These are phyloP conservation scores for Poa pratensis DNA, from an alignment of 176 grass and related monocot genomes.

Conservation along the genomic window DNA sequence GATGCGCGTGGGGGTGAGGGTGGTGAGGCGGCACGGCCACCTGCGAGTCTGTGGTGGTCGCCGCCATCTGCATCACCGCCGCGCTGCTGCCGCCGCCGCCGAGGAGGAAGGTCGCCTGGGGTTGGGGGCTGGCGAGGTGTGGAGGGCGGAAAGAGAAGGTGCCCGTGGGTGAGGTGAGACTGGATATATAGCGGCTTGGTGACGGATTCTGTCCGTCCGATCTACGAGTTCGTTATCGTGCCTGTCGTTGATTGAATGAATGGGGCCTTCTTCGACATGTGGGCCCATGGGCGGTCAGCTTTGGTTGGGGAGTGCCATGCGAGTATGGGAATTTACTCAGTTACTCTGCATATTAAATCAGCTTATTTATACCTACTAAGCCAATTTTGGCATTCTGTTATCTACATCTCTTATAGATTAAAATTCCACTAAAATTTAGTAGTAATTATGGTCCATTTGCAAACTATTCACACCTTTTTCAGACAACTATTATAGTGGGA, in stretches of 20 bases:
- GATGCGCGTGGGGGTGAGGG: slow-evolving; percentile 23
- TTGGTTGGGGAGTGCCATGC: neutral
- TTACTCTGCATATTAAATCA: no score
- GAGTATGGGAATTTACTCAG: neutral
- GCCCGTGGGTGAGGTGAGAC: slow-evolving; percentile 41
- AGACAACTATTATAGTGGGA: no score
- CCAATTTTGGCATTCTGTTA: no score
- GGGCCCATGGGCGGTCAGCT: neutral
- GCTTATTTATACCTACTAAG: no score
- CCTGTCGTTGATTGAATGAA: slow-evolving; percentile 28
- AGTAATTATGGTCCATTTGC: no score
- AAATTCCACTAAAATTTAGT: no score
- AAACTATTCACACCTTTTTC: no score
- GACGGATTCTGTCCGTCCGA: slow-evolving; percentile 44
- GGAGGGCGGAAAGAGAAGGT: slow-evolving; percentile 58
- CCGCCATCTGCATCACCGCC: slow-evolving; percentile 59
- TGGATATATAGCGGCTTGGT: slow-evolving; percentile 24
- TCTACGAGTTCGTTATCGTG: slow-evolving; percentile 17
- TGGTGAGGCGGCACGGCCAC: slow-evolving; percentile 45
- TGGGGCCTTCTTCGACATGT: neutral
- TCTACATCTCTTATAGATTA: no score
- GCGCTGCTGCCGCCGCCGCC: slow-evolving; percentile 52
- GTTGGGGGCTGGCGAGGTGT: slow-evolving; percentile 41
- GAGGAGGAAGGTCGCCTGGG: slow-evolving; percentile 36
- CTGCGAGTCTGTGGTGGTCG: slow-evolving; percentile 51